Evolutionary conservation across 257 asterid species (phyloP).

Genomic region (Fraxinus quadrangulata): DNA sequence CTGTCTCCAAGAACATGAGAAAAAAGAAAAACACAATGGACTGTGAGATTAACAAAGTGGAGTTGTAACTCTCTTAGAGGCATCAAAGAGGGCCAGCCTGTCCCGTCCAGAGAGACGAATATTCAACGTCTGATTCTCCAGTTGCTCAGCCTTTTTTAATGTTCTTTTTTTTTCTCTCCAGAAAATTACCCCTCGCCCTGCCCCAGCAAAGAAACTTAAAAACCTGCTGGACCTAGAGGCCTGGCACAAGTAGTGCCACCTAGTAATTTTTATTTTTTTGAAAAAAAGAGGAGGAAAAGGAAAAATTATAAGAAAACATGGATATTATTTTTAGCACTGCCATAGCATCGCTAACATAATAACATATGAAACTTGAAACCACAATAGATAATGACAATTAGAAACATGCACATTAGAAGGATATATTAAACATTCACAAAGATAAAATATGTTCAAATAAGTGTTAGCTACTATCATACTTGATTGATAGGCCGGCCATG

Average conservation of each 20-base stretch:
- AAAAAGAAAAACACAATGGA: neutral
- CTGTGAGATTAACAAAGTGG: neutral
- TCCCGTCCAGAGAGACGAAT: neutral
- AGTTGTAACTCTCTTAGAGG: neutral
- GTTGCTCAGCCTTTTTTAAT: neutral
- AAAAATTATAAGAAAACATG: no score
- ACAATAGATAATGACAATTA: neutral
- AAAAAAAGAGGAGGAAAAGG: no score
- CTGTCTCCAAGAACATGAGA: neutral
- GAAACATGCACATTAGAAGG: neutral
- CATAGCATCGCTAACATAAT: neutral
- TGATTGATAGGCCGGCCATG: slow-evolving; percentile 80
- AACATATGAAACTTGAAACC: neutral
- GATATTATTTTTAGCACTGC: neutral
- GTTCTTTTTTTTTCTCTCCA: neutral
- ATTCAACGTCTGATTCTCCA: neutral
- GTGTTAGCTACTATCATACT: slow-evolving; percentile 43
- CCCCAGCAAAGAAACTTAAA: no score
- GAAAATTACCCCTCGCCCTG: no score
- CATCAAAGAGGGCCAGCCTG: neutral
- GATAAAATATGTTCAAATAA: slow-evolving; percentile 14
- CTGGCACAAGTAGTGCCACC: neutral
- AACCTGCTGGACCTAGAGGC: neutral
- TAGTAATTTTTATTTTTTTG: no score
- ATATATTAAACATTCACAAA: neutral